Evolutionary conservation across 352 stramenopile species (phyloP).

Genomic region (Phytophthora ramorum): DNA sequence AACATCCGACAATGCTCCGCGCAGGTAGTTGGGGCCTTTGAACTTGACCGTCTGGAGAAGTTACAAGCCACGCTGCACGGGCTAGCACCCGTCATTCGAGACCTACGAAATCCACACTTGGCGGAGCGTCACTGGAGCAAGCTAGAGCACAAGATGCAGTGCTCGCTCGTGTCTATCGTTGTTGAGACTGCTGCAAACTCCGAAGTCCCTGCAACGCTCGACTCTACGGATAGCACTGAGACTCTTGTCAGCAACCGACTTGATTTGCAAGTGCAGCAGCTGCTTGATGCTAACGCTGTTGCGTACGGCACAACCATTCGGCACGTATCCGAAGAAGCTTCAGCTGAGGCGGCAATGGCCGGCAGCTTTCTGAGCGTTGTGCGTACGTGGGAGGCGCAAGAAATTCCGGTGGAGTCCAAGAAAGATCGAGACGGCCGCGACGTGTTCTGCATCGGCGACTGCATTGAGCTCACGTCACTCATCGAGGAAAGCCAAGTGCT

Average conservation of each 20-base stretch:
- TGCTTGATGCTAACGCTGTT: constrained; percentile 57
- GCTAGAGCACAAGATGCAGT: constrained; percentile 74
- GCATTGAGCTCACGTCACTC: constrained; percentile 55
- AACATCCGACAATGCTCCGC: constrained; percentile 21
- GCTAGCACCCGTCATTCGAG: constrained; percentile 58
- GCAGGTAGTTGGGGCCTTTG: constrained; percentile 20
- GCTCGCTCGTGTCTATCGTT: constrained; percentile 32
- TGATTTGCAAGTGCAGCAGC: constrained; percentile 54
- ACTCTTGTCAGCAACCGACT: constrained; percentile 15
- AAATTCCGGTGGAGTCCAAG: constrained; percentile 50
- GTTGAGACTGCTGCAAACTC: neutral
- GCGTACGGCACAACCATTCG: constrained; percentile 51
- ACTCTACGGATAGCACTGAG: constrained; percentile 1
- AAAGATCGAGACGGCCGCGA: constrained; percentile 76
- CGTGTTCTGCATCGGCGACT: constrained; percentile 60
- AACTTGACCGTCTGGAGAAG: constrained; percentile 46
- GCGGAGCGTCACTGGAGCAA: constrained; percentile 76
- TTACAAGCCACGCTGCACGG: constrained; percentile 54
- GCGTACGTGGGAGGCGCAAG: constrained; percentile 63
- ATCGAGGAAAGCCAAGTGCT: constrained; percentile 81
- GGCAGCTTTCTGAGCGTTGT: constrained; percentile 66
- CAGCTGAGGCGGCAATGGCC: constrained; percentile 63
- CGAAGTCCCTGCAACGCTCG: neutral
- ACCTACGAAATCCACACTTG: constrained; percentile 66
- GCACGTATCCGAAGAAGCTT: constrained; percentile 77